Base-by-base conservation (phyloP, 176 grass and related monocot genomes). In the Carex kokanica region DNA sequence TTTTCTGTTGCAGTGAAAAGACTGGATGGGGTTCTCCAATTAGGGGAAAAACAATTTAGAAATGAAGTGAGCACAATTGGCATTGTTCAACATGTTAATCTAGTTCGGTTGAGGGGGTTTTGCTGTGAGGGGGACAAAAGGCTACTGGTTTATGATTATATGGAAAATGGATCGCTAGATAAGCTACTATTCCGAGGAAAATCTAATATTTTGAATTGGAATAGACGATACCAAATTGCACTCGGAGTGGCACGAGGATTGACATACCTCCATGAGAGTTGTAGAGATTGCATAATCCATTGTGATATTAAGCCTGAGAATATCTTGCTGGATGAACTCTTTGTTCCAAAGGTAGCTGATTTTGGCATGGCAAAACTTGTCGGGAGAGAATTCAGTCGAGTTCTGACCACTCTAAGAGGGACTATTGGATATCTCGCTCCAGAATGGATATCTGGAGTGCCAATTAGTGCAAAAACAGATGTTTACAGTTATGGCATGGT, bases 271-370 rank as follows among this genome's bases (percentile, higher is more conserved):
- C 92, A 91, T 20, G 58, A 88, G 8, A 86, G 63, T 34, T 94
- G 89, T 77, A 68, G 58, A 36, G 87, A 88, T 80, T 67, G 87
- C 84, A 94, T 94, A 75, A 89, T 91, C 3, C 89, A 94, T 85
- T 89, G 89, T 64, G 92, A 89, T 85, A 63, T 94, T 53, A 91
- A 94, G 74, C 92, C 89, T 16, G 92, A 91, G 80, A 94, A 94
- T 83, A 94, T 94, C 15, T 68, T 89, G 11, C 49, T 94, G 0
- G 85, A 87, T n/a, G 79, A 18, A 2, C 3, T 12, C 7, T 59
- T 90, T 13, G 57, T 77, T 6, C 64, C 91, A 17, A 90, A 92
- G 65, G 56, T 92, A 3, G 81, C 88, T 0, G 82, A 92, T 86
- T 92, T 89, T 68, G 90, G 90, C 11, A 43, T 78, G 51, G 41